Percentiles rank a stretch among this genome's conserved stretches.
phyloP scores from a whole-genome alignment of 257 asterid genomes.

The Linderniella brevidens region DNA sequence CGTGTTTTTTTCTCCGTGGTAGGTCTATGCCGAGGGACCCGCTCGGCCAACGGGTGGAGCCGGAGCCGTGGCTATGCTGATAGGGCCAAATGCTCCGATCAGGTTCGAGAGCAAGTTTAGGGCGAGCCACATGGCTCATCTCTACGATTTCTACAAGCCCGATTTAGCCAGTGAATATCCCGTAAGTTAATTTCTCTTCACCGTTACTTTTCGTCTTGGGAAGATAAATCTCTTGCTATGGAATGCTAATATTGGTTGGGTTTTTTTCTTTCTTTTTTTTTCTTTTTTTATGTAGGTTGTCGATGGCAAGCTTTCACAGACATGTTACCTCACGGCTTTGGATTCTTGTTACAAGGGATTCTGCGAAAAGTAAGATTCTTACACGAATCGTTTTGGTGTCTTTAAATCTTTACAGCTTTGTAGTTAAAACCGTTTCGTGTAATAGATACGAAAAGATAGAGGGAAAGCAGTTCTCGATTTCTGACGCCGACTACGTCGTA shows the following conservation, averaged over 20 bases:
- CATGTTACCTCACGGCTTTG: conserved; percentile 95
- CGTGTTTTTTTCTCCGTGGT: conserved; percentile 11
- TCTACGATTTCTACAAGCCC: conserved; percentile 94
- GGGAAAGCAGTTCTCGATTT: conserved; percentile 47
- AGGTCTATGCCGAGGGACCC: conserved; percentile 99
- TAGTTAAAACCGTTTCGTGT: conserved; percentile 4
- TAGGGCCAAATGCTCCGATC: conserved; percentile 99
- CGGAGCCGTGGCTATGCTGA: conserved; percentile 90
- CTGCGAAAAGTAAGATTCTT: conserved; percentile 47
- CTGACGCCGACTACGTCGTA: conserved; percentile 44
- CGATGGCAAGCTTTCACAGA: conserved; percentile 98
- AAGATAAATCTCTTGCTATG: background rate
- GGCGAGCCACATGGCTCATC: conserved; percentile 95
- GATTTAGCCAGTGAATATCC: conserved; percentile 99
- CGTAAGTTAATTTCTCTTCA: conserved; percentile 30
- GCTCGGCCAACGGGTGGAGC: conserved; percentile 99
- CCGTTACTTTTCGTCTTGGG: no score
- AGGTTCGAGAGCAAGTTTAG: conserved; percentile 89
- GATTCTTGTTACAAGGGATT: conserved; percentile 86
- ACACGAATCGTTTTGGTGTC: conserved; percentile 1
- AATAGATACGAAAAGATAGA: conserved; percentile 47
- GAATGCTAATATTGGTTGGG: conserved; percentile 8
- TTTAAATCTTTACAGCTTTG: background rate
- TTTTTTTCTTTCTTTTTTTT: background rate
- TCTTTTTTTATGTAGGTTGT: conserved; percentile 39